Conservation (phyloP, 2,329 filamentous ascomycete species). For the Sclerotinia sclerotiorum region DNA sequence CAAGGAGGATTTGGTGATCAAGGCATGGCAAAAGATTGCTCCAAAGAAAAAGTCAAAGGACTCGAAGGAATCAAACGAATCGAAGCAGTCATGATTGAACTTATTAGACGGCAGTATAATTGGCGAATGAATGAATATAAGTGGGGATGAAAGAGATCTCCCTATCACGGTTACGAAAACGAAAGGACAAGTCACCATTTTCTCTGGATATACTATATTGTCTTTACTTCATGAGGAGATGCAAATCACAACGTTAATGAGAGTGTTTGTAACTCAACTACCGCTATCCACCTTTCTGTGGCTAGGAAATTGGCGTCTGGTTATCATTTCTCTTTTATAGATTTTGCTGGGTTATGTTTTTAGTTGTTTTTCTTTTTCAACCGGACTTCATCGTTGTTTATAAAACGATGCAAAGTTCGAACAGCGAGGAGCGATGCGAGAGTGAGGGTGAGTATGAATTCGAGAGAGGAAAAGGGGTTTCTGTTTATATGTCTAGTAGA, state of each 20-base stretch:
- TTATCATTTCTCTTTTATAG: not conserved
- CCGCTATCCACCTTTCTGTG: not conserved
- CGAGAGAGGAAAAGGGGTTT: too few relatives aligned
- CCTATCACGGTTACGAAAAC: conserved; percentile 8
- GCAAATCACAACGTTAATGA: conserved; percentile 14
- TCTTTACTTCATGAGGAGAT: conserved; percentile 12
- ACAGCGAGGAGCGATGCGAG: too few relatives aligned
- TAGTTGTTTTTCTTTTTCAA: not conserved
- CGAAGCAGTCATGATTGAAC: conserved; percentile 26
- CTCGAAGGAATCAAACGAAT: conserved; percentile 20
- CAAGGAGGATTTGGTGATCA: conserved; percentile 58
- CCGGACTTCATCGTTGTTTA: not conserved
- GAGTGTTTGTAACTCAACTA: not conserved
- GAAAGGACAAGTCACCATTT: conserved; percentile 6
- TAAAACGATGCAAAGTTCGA: too few relatives aligned
- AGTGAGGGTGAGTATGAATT: too few relatives aligned
- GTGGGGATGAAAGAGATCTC: not conserved
- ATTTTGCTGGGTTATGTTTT: not conserved
- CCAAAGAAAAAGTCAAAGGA: conserved; percentile 44
- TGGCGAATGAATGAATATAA: not conserved
- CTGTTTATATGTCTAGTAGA: too few relatives aligned
- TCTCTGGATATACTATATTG: conserved; percentile 18
- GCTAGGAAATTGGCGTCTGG: conserved; percentile 10
- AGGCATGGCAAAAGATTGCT: conserved; percentile 63
- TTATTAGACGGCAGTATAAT: not conserved